Evolutionary conservation across 805 yeast genomes (phyloP).

Genomic region (Pichia insulana): DNA sequence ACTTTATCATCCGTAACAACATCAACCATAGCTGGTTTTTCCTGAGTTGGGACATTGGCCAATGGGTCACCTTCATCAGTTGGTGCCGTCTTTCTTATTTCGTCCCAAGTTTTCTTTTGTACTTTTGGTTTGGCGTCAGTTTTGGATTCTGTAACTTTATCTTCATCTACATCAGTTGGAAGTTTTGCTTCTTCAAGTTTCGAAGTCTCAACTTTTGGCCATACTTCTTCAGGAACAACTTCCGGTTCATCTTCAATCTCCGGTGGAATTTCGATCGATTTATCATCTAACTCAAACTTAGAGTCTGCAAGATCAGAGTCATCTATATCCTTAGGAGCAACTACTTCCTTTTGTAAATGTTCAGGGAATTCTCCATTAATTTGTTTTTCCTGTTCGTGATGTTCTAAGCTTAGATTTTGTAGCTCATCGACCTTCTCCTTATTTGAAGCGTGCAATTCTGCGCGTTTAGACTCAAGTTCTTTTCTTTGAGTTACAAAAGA

Average conservation of each 20-base stretch:
- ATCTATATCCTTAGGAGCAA: slow-evolving; percentile 18
- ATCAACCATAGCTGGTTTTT: slow-evolving; percentile 30
- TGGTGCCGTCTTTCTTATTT: slow-evolving; percentile 19
- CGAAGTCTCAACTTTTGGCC: slow-evolving; percentile 14
- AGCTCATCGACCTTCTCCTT: slow-evolving; percentile 27
- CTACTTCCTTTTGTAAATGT: slow-evolving; percentile 34
- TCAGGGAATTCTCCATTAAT: slow-evolving; percentile 45
- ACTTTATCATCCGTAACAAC: slow-evolving; percentile 19
- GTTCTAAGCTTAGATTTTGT: slow-evolving; percentile 30
- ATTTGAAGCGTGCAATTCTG: slow-evolving; percentile 34
- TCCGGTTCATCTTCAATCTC: slow-evolving; percentile 22
- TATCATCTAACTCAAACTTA: slow-evolving; percentile 22
- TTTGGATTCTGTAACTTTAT: slow-evolving; percentile 25
- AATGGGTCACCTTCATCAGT: slow-evolving; percentile 29
- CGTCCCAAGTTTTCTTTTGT: slow-evolving; percentile 24
- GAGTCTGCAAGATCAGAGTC: slow-evolving; percentile 24
- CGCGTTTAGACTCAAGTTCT: slow-evolving; percentile 34
- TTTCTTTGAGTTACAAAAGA: slow-evolving; percentile 22
- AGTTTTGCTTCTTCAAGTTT: slow-evolving; percentile 16
- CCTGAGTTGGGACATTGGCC: slow-evolving; percentile 30
- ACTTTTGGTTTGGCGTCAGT: slow-evolving; percentile 10
- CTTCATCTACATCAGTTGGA: slow-evolving; percentile 22
- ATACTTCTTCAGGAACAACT: slow-evolving; percentile 15
- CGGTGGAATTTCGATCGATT: slow-evolving; percentile 20
- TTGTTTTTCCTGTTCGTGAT: slow-evolving; percentile 35